Evolutionary conservation across 495 filamentous ascomycete genomes (phyloP).

Genomic region (Xeromyces bisporus): DNA sequence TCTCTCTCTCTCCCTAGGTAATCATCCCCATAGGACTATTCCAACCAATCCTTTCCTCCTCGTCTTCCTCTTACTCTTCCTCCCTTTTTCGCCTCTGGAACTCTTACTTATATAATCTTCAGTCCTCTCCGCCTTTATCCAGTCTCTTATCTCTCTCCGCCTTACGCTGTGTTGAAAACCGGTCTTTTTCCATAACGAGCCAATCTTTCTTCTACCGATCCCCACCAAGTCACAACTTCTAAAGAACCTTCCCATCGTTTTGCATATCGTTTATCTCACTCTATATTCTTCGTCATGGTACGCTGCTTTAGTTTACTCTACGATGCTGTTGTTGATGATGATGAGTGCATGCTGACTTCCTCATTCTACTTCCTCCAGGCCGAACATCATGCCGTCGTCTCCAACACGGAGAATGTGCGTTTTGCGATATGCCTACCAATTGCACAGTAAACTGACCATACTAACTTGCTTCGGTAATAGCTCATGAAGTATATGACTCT

Average conservation of each 20-base stretch:
- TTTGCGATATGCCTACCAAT: conserved; percentile 15
- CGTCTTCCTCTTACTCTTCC: conserved; percentile 10
- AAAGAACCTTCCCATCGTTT: not conserved
- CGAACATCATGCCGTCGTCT: conserved; percentile 39
- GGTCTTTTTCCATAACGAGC: not conserved
- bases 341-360: conserved; percentile 2
- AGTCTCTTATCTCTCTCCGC: conserved; percentile 13
- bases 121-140: no score
- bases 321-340: not conserved
- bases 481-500: conserved; percentile 84
- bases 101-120: no score
- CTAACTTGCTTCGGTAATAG: conserved; percentile 35
- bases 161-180: conserved; percentile 7
- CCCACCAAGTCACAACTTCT: not conserved
- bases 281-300: conserved; percentile 33
- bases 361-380: conserved; percentile 16
- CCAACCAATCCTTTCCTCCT: conserved; percentile 10
- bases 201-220: not conserved
- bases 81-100: conserved; percentile 7
- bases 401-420: conserved; percentile 56
- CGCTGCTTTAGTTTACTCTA: conserved; percentile 4
- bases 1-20: conserved; percentile 3
- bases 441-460: conserved; percentile 24
- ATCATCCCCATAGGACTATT: conserved; percentile 1
- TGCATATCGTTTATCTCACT: conserved; percentile 18